phyloP scores from a whole-genome alignment of 257 asterid species.

The Solanum chaucha region DNA sequence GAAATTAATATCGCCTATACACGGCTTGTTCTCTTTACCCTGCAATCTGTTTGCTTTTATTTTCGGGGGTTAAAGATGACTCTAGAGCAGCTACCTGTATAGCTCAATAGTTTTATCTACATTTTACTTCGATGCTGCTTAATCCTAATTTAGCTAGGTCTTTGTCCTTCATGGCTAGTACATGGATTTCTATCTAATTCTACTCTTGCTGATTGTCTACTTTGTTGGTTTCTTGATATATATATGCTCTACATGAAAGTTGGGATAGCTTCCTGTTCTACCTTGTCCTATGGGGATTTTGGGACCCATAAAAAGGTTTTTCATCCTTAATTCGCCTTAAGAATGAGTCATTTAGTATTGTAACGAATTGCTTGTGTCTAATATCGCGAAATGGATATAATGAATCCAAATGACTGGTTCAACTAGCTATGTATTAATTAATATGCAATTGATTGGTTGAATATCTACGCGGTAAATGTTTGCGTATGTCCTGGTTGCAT shows the following conservation, averaged over 20 bases:
- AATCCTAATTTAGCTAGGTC: neutral
- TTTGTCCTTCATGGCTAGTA: neutral
- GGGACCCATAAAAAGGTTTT: too few relatives aligned
- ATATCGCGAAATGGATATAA: too few relatives aligned
- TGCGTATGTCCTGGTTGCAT: neutral
- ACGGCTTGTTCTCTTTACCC: too few relatives aligned
- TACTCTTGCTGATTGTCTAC: neutral
- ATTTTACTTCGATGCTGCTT: neutral
- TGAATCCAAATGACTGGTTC: too few relatives aligned
- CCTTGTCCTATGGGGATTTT: neutral
- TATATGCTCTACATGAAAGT: neutral
- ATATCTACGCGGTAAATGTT: neutral
- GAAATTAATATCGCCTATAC: neutral
- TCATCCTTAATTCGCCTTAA: too few relatives aligned
- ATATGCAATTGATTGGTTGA: neutral
- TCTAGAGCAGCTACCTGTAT: neutral
- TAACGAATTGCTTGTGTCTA: too few relatives aligned
- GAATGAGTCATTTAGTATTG: too few relatives aligned
- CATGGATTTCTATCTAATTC: neutral
- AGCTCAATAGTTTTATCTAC: neutral
- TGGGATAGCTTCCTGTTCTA: neutral
- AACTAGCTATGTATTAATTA: too few relatives aligned
- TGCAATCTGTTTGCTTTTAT: neutral
- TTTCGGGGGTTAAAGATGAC: neutral
- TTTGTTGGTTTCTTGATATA: neutral